Conservation (phyloP, 768 basidiomycete species). For the Cystobasidium onofrii region DNA sequence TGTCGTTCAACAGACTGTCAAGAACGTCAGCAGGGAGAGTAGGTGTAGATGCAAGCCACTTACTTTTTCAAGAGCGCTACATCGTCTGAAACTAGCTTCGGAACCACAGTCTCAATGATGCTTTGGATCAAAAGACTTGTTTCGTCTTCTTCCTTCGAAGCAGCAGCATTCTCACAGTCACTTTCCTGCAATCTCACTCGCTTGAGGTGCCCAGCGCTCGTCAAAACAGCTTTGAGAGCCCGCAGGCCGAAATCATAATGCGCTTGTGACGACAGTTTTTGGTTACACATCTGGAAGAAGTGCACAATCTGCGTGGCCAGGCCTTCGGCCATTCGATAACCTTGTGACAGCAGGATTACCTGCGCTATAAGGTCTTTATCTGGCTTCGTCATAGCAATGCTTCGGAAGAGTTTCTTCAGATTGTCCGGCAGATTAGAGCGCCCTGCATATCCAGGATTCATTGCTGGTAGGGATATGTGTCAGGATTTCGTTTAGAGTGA, state of each 20-base stretch:
- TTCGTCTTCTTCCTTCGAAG: neutral
- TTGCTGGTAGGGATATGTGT: conserved; percentile 23
- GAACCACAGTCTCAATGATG: conserved; percentile 95
- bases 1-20: conserved; percentile 79
- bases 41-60: no score
- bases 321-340: conserved; percentile 93
- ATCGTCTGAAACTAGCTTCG: conserved; percentile 94
- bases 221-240: conserved; percentile 89
- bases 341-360: conserved; percentile 98
- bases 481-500: no score
- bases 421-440: conserved; percentile 61
- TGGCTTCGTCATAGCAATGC: conserved; percentile 98
- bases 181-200: conserved; percentile 65
- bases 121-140: conserved; percentile 99
- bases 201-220: conserved; percentile 95
- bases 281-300: conserved; percentile 97
- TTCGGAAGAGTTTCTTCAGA: conserved; percentile 50
- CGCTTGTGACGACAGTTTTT: conserved; percentile 90
- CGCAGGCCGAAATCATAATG: conserved; percentile 99
- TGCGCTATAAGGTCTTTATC: conserved; percentile 98
- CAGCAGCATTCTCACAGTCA: conserved; percentile 34
- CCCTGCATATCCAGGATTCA: conserved; percentile 94
- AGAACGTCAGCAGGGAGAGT: conserved; percentile 10
- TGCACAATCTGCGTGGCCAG: conserved; percentile 98
- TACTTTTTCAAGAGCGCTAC: conserved; percentile 87